Conservation (phyloP, 805 yeast genomes). For the Lachancea meyersii region DNA sequence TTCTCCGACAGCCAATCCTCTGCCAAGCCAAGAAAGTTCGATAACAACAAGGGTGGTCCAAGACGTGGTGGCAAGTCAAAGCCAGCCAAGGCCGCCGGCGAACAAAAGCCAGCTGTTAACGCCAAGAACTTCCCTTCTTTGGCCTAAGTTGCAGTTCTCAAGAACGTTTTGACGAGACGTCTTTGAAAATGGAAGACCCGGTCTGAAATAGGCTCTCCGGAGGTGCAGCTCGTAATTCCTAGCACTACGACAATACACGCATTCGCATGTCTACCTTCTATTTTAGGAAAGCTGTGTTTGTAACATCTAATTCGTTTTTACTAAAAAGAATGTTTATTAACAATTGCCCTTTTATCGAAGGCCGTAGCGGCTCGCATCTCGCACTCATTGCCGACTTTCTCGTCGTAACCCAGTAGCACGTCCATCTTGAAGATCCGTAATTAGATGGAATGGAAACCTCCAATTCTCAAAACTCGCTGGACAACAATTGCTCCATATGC, state of each 20-base stretch:
- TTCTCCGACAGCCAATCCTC: conserved; percentile 50
- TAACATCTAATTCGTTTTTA: conserved; percentile 2
- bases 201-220: too few relatives aligned
- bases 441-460: too few relatives aligned
- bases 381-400: too few relatives aligned
- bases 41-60: conserved; percentile 20
- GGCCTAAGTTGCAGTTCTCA: conserved; percentile 29
- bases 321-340: not conserved
- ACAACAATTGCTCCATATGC: conserved; percentile 12
- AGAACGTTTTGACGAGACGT: not conserved
- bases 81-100: conserved; percentile 28
- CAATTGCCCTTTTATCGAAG: too few relatives aligned
- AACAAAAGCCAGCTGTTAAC: conserved; percentile 38
- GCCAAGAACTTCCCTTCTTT: conserved; percentile 74
- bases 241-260: conserved; percentile 1
- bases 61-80: conserved; percentile 32
- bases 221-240: too few relatives aligned
- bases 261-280: not conserved
- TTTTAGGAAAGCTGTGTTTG: conserved; percentile 1
- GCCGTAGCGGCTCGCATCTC: too few relatives aligned
- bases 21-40: conserved; percentile 34
- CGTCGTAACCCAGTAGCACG: too few relatives aligned
- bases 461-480: not conserved
- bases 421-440: too few relatives aligned
- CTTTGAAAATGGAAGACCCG: not conserved